A percentile compares a stretch with the other conserved stretches of the same genome.
Evolutionary conservation across 2,329 filamentous ascomycete genomes (phyloP).

Genomic region (Pseudogymnoascus pannorum): DNA sequence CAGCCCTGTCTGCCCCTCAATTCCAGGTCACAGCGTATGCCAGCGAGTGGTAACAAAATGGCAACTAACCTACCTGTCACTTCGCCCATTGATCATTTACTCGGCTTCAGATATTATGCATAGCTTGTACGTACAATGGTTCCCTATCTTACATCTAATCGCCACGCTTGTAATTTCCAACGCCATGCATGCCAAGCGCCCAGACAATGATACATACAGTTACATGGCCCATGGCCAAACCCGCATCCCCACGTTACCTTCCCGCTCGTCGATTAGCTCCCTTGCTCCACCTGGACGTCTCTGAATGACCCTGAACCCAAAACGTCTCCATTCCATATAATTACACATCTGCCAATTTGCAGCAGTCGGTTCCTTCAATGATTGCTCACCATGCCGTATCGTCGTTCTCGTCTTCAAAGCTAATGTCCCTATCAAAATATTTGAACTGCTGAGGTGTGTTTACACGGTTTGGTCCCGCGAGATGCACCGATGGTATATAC

Average conservation of each 20-base stretch:
- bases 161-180: not conserved
- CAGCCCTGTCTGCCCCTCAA: not conserved
- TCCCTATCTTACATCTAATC: conserved; percentile 5
- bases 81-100: not conserved
- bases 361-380: not conserved
- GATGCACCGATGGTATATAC: conserved; percentile 2
- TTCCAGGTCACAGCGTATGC: not conserved
- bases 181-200: conserved; percentile 3
- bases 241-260: conserved; percentile 7
- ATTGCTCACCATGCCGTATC: not conserved
- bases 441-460: not conserved
- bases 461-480: not conserved
- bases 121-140: conserved; percentile 3
- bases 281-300: not conserved
- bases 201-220: not conserved
- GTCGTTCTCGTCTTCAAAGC: not conserved
- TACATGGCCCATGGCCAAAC: conserved; percentile 3
- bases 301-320: not conserved
- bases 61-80: not conserved
- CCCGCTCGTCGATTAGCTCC: conserved; percentile 5
- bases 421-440: not conserved
- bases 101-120: conserved; percentile 5
- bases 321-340: not conserved
- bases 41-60: not conserved
- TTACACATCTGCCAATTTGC: not conserved